These are phyloP conservation scores for Ganoderma lingzhi DNA, from an alignment of 1,284 basidiomycete genomes.

Conservation along the genomic window DNA sequence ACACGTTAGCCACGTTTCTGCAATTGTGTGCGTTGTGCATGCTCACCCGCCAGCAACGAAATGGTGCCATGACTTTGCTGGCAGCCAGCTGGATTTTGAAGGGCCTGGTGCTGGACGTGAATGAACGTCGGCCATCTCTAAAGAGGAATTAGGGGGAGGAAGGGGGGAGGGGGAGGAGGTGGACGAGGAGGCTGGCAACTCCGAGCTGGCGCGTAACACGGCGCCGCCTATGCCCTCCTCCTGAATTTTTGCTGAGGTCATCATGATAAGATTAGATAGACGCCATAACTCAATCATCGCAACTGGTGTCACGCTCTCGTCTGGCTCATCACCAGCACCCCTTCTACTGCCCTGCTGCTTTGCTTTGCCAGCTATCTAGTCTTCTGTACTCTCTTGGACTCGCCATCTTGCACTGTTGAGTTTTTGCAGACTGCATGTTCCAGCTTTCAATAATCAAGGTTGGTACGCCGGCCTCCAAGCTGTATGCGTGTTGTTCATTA, in stretches of 20 bases:
- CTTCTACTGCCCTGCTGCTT: not conserved
- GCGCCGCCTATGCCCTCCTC: not conserved
- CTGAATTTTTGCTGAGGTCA: conserved; percentile 27
- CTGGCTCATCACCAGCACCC: not conserved
- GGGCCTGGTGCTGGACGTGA: conserved; percentile 39
- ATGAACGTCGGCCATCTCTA: conserved; percentile 35
- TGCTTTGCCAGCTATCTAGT: not conserved
- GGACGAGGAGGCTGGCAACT: conserved; percentile 17
- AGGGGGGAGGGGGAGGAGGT: conserved; percentile 10
- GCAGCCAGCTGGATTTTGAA: conserved; percentile 51
- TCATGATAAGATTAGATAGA: conserved; percentile 38
- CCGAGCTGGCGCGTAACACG: conserved; percentile 17
- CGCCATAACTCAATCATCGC: conserved; percentile 1
- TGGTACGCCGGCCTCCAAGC: not conserved
- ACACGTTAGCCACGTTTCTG: conserved; percentile 20
- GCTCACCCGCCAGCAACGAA: conserved; percentile 87
- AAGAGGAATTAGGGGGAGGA: not conserved
- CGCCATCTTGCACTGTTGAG: not conserved
- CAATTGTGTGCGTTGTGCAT: conserved; percentile 14
- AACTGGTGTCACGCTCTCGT: not conserved
- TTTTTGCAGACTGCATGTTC: conserved; percentile 54
- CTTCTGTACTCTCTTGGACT: not conserved
- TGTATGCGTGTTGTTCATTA: no score
- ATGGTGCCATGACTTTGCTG: conserved; percentile 87
- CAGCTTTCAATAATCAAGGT: conserved; percentile 67